Evolutionary conservation across 2,329 filamentous ascomycete species (phyloP).

Genomic region (Cladosporium sp.): DNA sequence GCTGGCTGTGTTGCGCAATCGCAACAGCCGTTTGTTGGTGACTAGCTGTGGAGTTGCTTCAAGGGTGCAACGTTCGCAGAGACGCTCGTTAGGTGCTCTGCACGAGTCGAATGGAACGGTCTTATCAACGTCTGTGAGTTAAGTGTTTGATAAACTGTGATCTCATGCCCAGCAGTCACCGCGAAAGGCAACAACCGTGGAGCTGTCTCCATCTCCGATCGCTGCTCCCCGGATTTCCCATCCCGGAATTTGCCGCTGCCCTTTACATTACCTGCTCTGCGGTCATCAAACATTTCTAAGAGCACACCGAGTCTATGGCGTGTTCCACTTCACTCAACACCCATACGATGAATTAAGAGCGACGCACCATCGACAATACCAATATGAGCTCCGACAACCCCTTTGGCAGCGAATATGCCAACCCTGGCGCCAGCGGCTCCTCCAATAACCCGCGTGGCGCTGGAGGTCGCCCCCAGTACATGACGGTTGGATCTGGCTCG

Average conservation of each 20-base stretch:
- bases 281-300: background rate
- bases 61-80: background rate
- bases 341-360: constrained; percentile 5
- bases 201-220: background rate
- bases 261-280: too few species aligned
- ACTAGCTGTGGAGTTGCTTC: background rate
- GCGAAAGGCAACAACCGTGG: background rate
- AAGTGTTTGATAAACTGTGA: background rate
- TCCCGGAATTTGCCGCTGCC: background rate
- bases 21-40: background rate
- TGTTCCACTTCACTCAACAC: constrained; percentile 1
- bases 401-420: constrained; percentile 26
- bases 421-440: constrained; percentile 25
- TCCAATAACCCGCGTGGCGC: constrained; percentile 22
- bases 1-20: constrained; percentile 2
- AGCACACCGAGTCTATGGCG: background rate
- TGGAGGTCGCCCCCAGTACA: constrained; percentile 59
- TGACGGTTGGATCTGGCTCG: constrained; percentile 82
- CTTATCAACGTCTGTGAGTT: background rate
- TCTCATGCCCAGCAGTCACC: background rate
- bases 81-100: too few species aligned
- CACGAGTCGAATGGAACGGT: too few species aligned
- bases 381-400: constrained; percentile 32
- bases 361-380: constrained; percentile 1
- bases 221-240: background rate